Conservation (phyloP, 2,329 filamentous ascomycete genomes). For the Penicillium sp. region DNA sequence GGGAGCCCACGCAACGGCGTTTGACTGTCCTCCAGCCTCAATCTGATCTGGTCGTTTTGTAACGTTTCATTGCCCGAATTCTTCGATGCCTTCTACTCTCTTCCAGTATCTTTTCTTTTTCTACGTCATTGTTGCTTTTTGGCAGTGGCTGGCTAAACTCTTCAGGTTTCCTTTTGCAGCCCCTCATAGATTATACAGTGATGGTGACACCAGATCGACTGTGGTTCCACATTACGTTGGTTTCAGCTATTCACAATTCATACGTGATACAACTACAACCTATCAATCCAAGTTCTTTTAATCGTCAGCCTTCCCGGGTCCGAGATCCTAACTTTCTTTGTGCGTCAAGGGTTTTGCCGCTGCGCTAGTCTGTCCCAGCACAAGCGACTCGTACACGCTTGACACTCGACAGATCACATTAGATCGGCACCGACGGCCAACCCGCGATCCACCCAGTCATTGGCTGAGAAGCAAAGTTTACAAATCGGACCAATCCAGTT, state of each 20-base stretch:
- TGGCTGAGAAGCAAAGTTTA: slow-evolving; percentile 6
- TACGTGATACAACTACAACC: not conserved
- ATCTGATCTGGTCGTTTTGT: not conserved
- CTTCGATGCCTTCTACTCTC: not conserved
- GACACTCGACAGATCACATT: slow-evolving; percentile 26
- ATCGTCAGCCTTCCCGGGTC: not conserved
- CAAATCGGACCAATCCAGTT: slow-evolving; percentile 10
- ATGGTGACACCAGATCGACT: not conserved
- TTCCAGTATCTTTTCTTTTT: not conserved
- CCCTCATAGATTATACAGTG: not conserved
- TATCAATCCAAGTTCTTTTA: not conserved
- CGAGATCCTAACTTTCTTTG: slow-evolving; percentile 6
- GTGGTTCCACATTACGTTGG: slow-evolving; percentile 4
- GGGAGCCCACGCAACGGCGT: slow-evolving; percentile 20
- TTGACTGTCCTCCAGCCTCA: slow-evolving; percentile 5
- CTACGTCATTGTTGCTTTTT: slow-evolving; percentile 1
- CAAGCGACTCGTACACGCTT: slow-evolving; percentile 8
- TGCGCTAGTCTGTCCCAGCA: not conserved
- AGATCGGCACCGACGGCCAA: slow-evolving; percentile 5
- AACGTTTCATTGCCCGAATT: slow-evolving; percentile 16
- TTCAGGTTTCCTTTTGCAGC: not conserved
- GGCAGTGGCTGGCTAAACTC: slow-evolving; percentile 10
- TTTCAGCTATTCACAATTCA: not conserved
- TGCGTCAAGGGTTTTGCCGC: slow-evolving; percentile 4
- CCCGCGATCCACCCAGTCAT: slow-evolving; percentile 1